Evolutionary conservation across 192 early-diverging fungal genomes (phyloP).

Genomic region (Coemansia sp.): DNA sequence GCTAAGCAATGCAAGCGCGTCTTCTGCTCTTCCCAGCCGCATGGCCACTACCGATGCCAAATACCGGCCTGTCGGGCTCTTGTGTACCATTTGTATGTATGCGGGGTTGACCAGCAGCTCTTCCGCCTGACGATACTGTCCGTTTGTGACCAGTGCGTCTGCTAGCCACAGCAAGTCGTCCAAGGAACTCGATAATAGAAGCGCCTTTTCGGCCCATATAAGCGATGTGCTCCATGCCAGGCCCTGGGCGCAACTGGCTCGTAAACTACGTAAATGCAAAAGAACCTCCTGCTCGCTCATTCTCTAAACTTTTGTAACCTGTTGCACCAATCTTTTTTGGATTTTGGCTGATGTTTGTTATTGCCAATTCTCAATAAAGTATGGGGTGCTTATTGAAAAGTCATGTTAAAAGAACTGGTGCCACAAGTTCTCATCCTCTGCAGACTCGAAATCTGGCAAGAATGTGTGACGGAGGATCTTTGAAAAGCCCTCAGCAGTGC

Average conservation of each 20-base stretch:
- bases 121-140: slow-evolving; percentile 49
- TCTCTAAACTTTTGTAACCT: slow-evolving; percentile 4
- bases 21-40: slow-evolving; percentile 48
- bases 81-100: slow-evolving; percentile 15
- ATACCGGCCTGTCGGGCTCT: slow-evolving; percentile 30
- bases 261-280: slow-evolving; percentile 34
- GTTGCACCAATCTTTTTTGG: too few species aligned
- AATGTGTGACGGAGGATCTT: slow-evolving; percentile 25
- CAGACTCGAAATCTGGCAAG: slow-evolving; percentile 23
- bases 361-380: too few species aligned
- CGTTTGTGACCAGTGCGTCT: slow-evolving; percentile 50
- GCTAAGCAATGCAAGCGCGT: slow-evolving; percentile 37
- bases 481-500: slow-evolving; percentile 22
- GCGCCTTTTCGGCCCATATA: slow-evolving; percentile 47
- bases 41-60: slow-evolving; percentile 47
- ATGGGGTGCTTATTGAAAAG: background rate
- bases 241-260: slow-evolving; percentile 34
- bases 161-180: slow-evolving; percentile 48
- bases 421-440: slow-evolving; percentile 34
- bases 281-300: slow-evolving; percentile 35
- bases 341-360: too few species aligned
- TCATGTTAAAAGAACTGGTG: slow-evolving; percentile 29
- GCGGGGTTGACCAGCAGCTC: slow-evolving; percentile 35
- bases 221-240: slow-evolving; percentile 51
- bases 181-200: slow-evolving; percentile 25